Conservation (phyloP, 2,329 filamentous ascomycete species). For the Xylaria multiplex region DNA sequence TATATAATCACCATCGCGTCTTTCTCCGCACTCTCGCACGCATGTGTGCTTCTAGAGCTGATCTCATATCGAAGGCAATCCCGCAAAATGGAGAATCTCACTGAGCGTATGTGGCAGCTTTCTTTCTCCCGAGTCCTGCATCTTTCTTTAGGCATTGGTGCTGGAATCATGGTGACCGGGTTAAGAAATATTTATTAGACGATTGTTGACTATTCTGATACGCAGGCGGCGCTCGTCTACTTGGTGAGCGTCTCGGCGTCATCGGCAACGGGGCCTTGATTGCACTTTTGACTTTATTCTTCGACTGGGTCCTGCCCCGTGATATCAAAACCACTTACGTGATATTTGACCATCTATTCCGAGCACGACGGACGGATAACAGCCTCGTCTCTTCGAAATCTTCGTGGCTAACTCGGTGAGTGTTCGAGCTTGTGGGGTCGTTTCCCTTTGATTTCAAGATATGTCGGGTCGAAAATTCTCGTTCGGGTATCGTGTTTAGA, state of each 20-base stretch:
- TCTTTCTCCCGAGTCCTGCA: not conserved
- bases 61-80: too few species aligned
- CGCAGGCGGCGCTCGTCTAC: conserved; percentile 21
- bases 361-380: conserved; percentile 8
- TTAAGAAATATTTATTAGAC: not conserved
- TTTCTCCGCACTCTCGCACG: not conserved
- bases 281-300: conserved; percentile 18
- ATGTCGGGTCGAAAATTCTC: too few species aligned
- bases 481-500: not conserved
- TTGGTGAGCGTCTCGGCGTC: conserved; percentile 21
- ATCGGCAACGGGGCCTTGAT: conserved; percentile 12
- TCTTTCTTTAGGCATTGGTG: not conserved
- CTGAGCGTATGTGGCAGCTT: conserved; percentile 3
- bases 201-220: not conserved
- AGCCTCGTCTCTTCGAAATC: conserved; percentile 3
- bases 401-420: conserved; percentile 17
- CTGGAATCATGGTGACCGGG: not conserved
- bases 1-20: not conserved
- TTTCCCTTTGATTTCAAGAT: not conserved
- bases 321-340: conserved; percentile 25
- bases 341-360: conserved; percentile 14
- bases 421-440: not conserved
- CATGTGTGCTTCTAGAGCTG: not conserved
- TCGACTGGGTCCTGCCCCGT: conserved; percentile 22
- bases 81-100: conserved; percentile 13